Percentiles rank a stretch among this genome's conserved stretches.
phyloP scores from a whole-genome alignment of 129 eudicot species.

The Lonicera japonica region DNA sequence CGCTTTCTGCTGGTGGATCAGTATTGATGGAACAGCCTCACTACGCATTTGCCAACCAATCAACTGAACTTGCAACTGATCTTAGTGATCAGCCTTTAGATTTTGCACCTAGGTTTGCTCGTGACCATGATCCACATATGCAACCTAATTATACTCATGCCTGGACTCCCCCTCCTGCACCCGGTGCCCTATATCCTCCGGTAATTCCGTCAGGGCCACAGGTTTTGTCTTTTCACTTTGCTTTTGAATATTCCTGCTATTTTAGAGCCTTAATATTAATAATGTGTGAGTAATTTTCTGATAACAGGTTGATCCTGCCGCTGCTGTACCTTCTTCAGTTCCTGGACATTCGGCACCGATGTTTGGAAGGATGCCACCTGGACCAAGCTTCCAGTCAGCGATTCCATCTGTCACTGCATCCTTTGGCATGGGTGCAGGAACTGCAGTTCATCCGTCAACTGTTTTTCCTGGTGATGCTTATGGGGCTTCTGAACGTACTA shows the following conservation, averaged over 20 bases:
- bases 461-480: constrained; percentile 59
- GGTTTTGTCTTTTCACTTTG: constrained; percentile 33
- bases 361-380: constrained; percentile 49
- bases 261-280: background rate
- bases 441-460: constrained; percentile 44
- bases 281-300: background rate
- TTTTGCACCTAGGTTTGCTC: constrained; percentile 54
- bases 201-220: constrained; percentile 43
- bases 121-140: constrained; percentile 40
- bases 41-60: constrained; percentile 41
- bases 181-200: constrained; percentile 41
- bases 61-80: constrained; percentile 38
- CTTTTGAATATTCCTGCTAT: background rate
- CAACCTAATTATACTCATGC: constrained; percentile 33
- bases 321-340: constrained; percentile 44
- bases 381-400: constrained; percentile 58
- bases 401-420: constrained; percentile 43
- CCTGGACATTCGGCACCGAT: constrained; percentile 55
- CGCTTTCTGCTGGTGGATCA: constrained; percentile 38
- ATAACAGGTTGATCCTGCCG: constrained; percentile 61
- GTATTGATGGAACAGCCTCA: constrained; percentile 49
- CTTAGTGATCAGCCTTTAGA: constrained; percentile 71
- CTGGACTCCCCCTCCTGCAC: constrained; percentile 47
- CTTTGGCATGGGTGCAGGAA: constrained; percentile 58
- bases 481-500: constrained; percentile 68